Conservation (phyloP, 164 flowering plant species). For the Houttuynia cordata region DNA sequence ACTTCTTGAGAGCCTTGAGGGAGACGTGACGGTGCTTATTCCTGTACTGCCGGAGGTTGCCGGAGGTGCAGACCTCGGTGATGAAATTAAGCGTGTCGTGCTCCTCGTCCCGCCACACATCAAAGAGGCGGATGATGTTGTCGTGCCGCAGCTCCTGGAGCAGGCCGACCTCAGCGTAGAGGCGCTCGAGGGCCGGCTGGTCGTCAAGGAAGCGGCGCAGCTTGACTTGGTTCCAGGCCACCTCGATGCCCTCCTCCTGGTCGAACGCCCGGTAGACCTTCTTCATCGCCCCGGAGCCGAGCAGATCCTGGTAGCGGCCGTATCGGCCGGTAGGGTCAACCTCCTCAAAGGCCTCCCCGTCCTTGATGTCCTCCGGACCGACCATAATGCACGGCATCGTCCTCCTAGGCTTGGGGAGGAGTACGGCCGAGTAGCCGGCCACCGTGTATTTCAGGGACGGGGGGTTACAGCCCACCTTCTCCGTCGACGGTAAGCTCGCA, state of each 20-base stretch:
- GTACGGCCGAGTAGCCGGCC: no score
- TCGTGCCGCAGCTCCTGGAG: slow-evolving; percentile 32
- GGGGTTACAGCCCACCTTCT: no score
- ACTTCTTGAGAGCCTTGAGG: slow-evolving; percentile 60
- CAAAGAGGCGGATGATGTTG: slow-evolving; percentile 33
- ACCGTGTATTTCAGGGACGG: no score
- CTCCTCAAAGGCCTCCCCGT: slow-evolving; percentile 52
- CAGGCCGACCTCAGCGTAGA: slow-evolving; percentile 38
- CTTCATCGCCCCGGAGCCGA: slow-evolving; percentile 68
- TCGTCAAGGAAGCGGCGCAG: slow-evolving; percentile 37
- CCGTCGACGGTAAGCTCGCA: no score
- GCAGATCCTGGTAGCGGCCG: slow-evolving; percentile 54
- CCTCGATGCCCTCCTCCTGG: slow-evolving; percentile 73
- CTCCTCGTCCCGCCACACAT: slow-evolving; percentile 42
- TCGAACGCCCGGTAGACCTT: slow-evolving; percentile 75
- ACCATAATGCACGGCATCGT: slow-evolving; percentile 33
- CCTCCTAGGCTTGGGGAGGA: background rate
- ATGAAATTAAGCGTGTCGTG: slow-evolving; percentile 52
- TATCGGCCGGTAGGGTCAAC: slow-evolving; percentile 60
- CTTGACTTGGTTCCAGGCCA: slow-evolving; percentile 77
- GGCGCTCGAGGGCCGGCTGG: slow-evolving; percentile 28
- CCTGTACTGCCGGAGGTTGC: slow-evolving; percentile 66
- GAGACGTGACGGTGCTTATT: slow-evolving; percentile 65
- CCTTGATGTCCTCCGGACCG: slow-evolving; percentile 19
- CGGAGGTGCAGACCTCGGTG: slow-evolving; percentile 72